Evolutionary conservation across 441 rosid genomes (phyloP), one percentile per base, ranked within the genome.

Genomic region (Erysimum cheiri): DNA sequence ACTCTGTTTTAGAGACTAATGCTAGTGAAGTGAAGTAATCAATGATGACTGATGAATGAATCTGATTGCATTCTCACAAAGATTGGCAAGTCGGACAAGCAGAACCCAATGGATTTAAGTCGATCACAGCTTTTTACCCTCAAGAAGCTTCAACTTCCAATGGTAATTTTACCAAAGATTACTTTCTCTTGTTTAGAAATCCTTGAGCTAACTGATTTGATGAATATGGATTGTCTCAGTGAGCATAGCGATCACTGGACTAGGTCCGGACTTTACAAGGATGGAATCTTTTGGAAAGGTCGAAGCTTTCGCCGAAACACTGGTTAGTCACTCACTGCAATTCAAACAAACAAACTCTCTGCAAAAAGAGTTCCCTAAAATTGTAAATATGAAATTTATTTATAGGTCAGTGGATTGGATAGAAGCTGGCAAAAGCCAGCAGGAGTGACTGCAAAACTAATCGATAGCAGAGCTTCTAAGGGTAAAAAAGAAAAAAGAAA

Each of bases 231-330:
- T 24, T 8, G 13, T 40, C 9, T 44, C 76, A 76, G 80, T 76
- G 69, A 76, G 80, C 8, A 29, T 71, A 53, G 80, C 82, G 33
- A 94, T 94, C 85, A 84, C 98, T 46, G 99, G 96, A 58, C 78
- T 94, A n/a, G 96, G 97, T 48, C 90, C 97, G 2, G 97, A 94
- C 80, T 95, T 86, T 50, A 95, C 99, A 8, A 80, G 78, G 71
- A 83, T 95, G 91, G 98, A 93, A 47, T 95, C 99, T 15, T 95
- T 95, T 60, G 98, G 98, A 70, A 95, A 94, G 77, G 99, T 95
- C 3, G 98, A 87, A 8, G 98, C 80, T 6, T 95, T 95, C 32
- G 96, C 97, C 0, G 98, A 95, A 63, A 92, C 91, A 55, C 76
- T 94, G 85, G 97, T 91, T 65, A 58, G 70, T 64, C 66, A 58